A percentile compares a stretch with the other conserved stretches of the same genome.
phyloP scores from a whole-genome alignment of 441 rosid genomes.

The Melastoma candidum region DNA sequence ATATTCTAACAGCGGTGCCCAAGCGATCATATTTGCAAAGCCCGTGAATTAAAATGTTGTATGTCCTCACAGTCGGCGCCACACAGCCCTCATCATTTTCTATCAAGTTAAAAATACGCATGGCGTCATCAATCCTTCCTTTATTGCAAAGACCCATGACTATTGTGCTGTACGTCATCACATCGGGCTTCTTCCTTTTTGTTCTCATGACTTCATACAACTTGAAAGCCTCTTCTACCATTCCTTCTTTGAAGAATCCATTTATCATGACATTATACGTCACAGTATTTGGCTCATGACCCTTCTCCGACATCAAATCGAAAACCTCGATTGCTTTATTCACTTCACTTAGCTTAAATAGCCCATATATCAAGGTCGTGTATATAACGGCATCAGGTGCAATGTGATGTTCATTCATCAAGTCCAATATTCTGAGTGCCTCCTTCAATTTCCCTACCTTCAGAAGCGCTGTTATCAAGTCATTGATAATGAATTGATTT shows the following conservation, averaged over 20 bases:
- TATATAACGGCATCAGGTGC: constrained; percentile 40
- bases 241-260: constrained; percentile 46
- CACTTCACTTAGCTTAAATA: constrained; percentile 37
- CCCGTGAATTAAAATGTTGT: constrained; percentile 30
- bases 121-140: constrained; percentile 47
- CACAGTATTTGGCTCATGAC: constrained; percentile 35
- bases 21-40: constrained; percentile 28
- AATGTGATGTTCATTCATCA: constrained; percentile 40
- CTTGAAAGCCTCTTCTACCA: constrained; percentile 38
- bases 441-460: constrained; percentile 35
- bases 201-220: constrained; percentile 32
- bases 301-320: constrained; percentile 35
- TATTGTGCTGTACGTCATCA: constrained; percentile 42
- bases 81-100: constrained; percentile 25
- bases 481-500: constrained; percentile 25
- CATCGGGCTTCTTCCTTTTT: constrained; percentile 34
- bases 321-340: constrained; percentile 45
- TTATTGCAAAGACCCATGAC: constrained; percentile 41
- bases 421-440: constrained; percentile 25
- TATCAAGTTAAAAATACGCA: constrained; percentile 33
- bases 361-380: constrained; percentile 42
- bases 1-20: constrained; percentile 28
- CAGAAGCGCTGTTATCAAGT: constrained; percentile 29
- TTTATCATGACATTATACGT: constrained; percentile 49
- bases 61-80: constrained; percentile 38